Evolutionary conservation across 257 asterid genomes (phyloP).

Genomic region (Penstemon newberryi): DNA sequence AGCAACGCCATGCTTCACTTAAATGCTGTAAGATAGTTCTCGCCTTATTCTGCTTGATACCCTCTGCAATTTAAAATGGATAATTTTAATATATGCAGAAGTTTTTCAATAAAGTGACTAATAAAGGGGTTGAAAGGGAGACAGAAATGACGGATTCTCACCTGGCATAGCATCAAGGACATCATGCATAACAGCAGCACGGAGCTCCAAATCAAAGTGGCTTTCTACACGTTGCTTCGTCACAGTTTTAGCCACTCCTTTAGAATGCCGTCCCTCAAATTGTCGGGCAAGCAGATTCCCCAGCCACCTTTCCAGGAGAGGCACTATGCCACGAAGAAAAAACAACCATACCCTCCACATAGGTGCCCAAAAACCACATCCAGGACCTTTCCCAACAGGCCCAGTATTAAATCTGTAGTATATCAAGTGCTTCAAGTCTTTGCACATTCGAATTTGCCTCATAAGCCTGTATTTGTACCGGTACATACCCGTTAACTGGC

Average conservation of each 20-base stretch:
- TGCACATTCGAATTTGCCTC: conserved; percentile 99
- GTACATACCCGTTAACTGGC: conserved; percentile 98
- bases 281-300: conserved; percentile 97
- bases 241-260: conserved; percentile 99
- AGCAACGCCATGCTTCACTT: conserved; percentile 99
- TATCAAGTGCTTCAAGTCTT: conserved; percentile 95
- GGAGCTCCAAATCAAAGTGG: conserved; percentile 97
- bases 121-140: background rate
- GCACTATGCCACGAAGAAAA: conserved; percentile 97
- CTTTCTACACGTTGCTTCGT: conserved; percentile 99
- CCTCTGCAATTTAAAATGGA: conserved; percentile 55
- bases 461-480: conserved; percentile 96
- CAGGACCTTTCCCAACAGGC: conserved; percentile 99
- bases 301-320: conserved; percentile 96
- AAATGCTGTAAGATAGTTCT: conserved; percentile 97
- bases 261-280: conserved; percentile 96
- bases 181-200: conserved; percentile 99
- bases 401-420: conserved; percentile 97
- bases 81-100: conserved; percentile 1
- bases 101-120: background rate
- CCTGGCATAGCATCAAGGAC: conserved; percentile 99
- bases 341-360: conserved; percentile 99
- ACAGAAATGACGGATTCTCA: background rate
- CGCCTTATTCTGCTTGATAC: conserved; percentile 94
- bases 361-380: conserved; percentile 99